Evolutionary conservation across 2,329 filamentous ascomycete genomes (phyloP).

Genomic region (Monilinia polystroma): DNA sequence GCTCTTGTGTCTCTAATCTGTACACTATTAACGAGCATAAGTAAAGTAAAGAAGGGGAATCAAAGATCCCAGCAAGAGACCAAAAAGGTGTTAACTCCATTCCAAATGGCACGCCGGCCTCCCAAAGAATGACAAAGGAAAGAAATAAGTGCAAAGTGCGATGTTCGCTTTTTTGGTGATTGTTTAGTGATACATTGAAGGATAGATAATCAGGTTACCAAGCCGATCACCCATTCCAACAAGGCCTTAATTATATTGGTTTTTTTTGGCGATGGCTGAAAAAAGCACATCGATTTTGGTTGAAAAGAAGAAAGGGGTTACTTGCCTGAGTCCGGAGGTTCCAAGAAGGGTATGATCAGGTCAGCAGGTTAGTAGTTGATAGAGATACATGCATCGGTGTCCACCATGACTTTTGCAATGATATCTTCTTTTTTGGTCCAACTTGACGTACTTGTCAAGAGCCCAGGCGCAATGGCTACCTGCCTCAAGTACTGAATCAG

Average conservation of each 20-base stretch:
- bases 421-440: slow-evolving; percentile 6
- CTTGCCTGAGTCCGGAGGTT: slow-evolving; percentile 14
- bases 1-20: slow-evolving; percentile 21
- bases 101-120: neutral
- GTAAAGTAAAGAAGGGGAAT: neutral
- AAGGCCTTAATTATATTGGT: slow-evolving; percentile 19
- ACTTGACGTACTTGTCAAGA: neutral
- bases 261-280: slow-evolving; percentile 23
- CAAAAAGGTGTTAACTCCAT: neutral
- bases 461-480: neutral
- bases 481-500: slow-evolving; percentile 1
- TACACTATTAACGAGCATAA: slow-evolving; percentile 22
- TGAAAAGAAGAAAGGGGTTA: slow-evolving; percentile 8
- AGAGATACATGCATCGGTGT: slow-evolving; percentile 11
- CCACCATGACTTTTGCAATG: neutral
- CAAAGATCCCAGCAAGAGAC: neutral
- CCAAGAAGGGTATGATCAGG: slow-evolving; percentile 19
- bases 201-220: slow-evolving; percentile 20
- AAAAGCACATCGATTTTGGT: slow-evolving; percentile 16
- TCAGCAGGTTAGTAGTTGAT: slow-evolving; percentile 21
- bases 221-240: slow-evolving; percentile 1
- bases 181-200: slow-evolving; percentile 22
- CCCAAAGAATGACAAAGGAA: slow-evolving; percentile 6
- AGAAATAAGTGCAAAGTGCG: slow-evolving; percentile 16
- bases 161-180: slow-evolving; percentile 24